phyloP scores from a whole-genome alignment of 805 yeast genomes.

The Komagataella ulmi region DNA sequence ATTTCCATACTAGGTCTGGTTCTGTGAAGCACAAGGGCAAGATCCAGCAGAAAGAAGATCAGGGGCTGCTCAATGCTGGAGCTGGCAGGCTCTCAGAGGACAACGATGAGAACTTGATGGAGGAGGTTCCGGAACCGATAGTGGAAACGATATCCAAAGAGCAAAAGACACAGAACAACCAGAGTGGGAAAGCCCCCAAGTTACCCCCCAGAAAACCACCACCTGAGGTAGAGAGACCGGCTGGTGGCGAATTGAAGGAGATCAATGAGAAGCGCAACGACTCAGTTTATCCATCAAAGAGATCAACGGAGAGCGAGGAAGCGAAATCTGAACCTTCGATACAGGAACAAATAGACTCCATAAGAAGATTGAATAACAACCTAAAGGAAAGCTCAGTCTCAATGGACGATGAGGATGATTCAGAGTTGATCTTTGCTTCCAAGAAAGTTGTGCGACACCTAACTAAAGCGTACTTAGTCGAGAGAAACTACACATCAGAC shows the following conservation, averaged over 20 bases:
- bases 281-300: background rate
- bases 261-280: background rate
- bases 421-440: constrained; percentile 10
- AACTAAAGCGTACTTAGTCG: constrained; percentile 3
- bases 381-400: background rate
- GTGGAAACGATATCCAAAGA: background rate
- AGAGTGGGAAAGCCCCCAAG: background rate
- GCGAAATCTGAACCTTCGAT: background rate
- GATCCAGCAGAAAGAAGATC: background rate
- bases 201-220: background rate
- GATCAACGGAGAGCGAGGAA: background rate
- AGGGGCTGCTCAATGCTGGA: background rate
- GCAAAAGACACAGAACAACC: background rate
- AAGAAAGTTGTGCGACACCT: constrained; percentile 7
- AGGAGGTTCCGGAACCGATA: background rate
- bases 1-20: background rate
- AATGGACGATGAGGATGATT: background rate
- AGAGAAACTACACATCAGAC: constrained; percentile 1
- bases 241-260: background rate
- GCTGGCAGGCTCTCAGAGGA: background rate
- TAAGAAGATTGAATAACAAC: background rate
- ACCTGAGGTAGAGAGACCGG: background rate
- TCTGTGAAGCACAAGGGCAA: background rate
- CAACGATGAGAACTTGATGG: background rate
- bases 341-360: background rate